These are phyloP conservation scores for Coemansia furcata DNA, from an alignment of 192 early-diverging fungal species.

Conservation along the genomic window DNA sequence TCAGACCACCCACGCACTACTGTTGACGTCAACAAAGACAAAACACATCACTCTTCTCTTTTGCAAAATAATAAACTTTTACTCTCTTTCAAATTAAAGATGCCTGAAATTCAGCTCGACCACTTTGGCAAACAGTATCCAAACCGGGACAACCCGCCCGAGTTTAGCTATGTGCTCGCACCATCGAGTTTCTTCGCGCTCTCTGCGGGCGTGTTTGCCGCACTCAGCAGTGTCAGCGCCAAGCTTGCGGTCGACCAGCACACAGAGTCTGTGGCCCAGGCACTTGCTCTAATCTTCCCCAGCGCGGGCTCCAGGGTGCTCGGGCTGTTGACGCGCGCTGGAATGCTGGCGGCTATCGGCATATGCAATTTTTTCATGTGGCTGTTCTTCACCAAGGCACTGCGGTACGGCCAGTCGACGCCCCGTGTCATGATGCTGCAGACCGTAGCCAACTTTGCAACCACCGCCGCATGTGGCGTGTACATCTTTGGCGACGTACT, in stretches of 20 bases:
- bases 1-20: background rate
- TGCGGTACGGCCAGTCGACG: constrained; percentile 71
- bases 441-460: constrained; percentile 73
- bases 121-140: constrained; percentile 27
- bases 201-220: constrained; percentile 70
- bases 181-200: constrained; percentile 40
- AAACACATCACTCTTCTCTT: background rate
- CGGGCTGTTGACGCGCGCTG: constrained; percentile 29
- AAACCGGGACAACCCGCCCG: constrained; percentile 23
- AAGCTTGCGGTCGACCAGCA: constrained; percentile 65
- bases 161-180: constrained; percentile 11
- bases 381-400: constrained; percentile 81
- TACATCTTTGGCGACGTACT: constrained; percentile 73
- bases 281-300: constrained; percentile 23
- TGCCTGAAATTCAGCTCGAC: constrained; percentile 41
- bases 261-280: background rate
- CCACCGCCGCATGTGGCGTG: constrained; percentile 69
- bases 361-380: constrained; percentile 83
- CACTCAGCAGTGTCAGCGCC: constrained; percentile 76
- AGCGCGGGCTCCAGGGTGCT: background rate
- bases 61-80: background rate
- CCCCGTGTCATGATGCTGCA: constrained; percentile 75
- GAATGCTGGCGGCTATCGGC: constrained; percentile 62
- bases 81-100: background rate
- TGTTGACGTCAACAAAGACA: background rate